phyloP scores from a whole-genome alignment of 192 early-diverging fungal genomes.

The Umbelopsis vinacea region DNA sequence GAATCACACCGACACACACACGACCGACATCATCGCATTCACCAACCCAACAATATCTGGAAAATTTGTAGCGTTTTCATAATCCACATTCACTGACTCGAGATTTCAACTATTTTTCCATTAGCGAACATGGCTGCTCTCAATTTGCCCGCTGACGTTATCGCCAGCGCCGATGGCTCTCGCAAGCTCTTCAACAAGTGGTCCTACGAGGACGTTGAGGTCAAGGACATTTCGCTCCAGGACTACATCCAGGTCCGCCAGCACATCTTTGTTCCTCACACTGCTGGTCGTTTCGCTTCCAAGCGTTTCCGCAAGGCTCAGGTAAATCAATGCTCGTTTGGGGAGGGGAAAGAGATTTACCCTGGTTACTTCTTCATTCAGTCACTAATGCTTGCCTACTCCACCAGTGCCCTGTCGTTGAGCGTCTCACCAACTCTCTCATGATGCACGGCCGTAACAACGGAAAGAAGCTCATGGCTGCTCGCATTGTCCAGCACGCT shows the following conservation, averaged over 20 bases:
- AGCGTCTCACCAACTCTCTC: conserved; percentile 97
- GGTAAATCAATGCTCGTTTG: conserved; percentile 42
- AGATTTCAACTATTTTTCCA: not conserved
- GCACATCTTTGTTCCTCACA: conserved; percentile 97
- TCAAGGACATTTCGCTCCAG: conserved; percentile 86
- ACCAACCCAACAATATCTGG: not conserved
- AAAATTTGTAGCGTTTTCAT: not conserved
- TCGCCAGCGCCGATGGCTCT: conserved; percentile 52
- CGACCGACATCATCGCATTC: not conserved
- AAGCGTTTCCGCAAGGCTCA: conserved; percentile 98
- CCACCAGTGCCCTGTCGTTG: conserved; percentile 90
- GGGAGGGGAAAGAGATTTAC: not conserved
- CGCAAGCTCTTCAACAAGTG: conserved; percentile 86
- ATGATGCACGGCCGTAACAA: conserved; percentile 99
- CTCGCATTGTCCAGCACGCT: conserved; percentile 98
- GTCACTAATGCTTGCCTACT: not conserved
- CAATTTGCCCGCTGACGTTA: conserved; percentile 61
- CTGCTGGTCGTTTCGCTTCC: conserved; percentile 96
- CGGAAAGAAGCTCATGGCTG: conserved; percentile 99
- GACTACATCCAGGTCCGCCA: conserved; percentile 94
- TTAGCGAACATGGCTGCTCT: conserved; percentile 51
- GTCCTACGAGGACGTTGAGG: conserved; percentile 86
- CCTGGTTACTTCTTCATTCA: not conserved
- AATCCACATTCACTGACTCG: not conserved
- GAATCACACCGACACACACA: not conserved